Evolutionary conservation across 169 alveolate species (phyloP), one percentile per base, ranked within the genome.

Genomic region (Cryptosporidium baileyi): DNA sequence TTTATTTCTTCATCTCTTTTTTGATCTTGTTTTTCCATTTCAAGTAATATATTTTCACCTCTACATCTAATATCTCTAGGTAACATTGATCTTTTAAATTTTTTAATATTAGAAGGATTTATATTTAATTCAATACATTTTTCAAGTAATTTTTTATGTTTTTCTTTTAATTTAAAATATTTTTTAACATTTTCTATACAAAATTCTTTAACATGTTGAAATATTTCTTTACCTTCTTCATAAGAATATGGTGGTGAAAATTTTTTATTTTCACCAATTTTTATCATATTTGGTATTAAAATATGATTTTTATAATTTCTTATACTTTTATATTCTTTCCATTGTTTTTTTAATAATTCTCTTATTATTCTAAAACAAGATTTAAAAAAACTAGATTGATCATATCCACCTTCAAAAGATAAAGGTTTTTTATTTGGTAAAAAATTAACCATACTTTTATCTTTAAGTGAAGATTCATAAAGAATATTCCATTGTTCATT

Each of bases 51-150:
- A 5, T 34, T 57, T 54, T 74, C 85, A 24, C 85, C 85, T 74
- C 85, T 52, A 24, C 38, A 51, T 38, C 85, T 54, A 17, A 74
- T 60, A 54, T 74, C 85, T 38, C 19, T 74, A 4, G 85, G 85
- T 5, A 74, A 22, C 52, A 32, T 74, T 19, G 67, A 51, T 28
- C 85, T 74, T 19, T 49, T 34, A 3, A 74, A 13, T 13, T 74
- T 74, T 28, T 34, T 67, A 1, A 63, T 19, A 1, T n/a, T 41
- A 3, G 67, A 36, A 30, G 85, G 85, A 6, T n/a, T 38, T 19
- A 59, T 45, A 22, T 28, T 19, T 19, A 74, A 38, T 24, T 4
- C 26, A 17, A 34, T 38, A n/a, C 51, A 51, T 17, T 22, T 24
- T 15, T 57, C 26, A 38, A 38, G 17, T 41, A 51, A 52, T 1